Percentiles rank a stretch among this genome's conserved stretches.
phyloP scores from a whole-genome alignment of 768 basidiomycete genomes.

The Lactifluus subvellereus region DNA sequence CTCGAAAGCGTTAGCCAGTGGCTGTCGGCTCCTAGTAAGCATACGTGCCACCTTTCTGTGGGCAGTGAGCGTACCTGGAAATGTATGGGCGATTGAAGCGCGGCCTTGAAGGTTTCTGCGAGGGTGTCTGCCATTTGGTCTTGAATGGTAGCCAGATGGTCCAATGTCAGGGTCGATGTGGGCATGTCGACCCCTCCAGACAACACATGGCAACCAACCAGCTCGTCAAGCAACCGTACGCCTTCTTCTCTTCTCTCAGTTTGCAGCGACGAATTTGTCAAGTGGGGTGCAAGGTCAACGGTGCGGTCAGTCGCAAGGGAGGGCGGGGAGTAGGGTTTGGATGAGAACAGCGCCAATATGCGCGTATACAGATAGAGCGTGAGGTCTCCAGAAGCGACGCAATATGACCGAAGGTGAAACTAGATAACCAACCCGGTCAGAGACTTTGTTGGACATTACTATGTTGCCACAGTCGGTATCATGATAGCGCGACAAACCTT shows the following conservation, averaged over 20 bases:
- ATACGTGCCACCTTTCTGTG: not conserved
- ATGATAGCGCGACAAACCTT: constrained; percentile 43
- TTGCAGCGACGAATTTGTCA: constrained; percentile 93
- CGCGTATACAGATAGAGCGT: constrained; percentile 76
- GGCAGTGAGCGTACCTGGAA: constrained; percentile 58
- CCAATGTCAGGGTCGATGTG: constrained; percentile 27
- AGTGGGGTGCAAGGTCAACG: constrained; percentile 62
- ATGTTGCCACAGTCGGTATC: not conserved
- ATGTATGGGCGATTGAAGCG: constrained; percentile 70
- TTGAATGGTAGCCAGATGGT: constrained; percentile 48
- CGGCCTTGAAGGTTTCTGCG: constrained; percentile 81
- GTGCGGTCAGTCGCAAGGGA: constrained; percentile 23
- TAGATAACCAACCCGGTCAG: constrained; percentile 30
- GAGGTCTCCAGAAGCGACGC: constrained; percentile 68
- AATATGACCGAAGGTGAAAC: constrained; percentile 95
- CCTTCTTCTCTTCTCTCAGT: constrained; percentile 55
- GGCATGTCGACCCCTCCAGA: constrained; percentile 23
- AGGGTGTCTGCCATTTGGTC: constrained; percentile 59
- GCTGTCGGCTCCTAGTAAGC: constrained; percentile 37
- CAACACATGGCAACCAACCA: constrained; percentile 58
- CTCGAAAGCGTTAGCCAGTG: constrained; percentile 89
- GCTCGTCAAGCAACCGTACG: constrained; percentile 76
- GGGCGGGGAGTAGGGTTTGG: constrained; percentile 58
- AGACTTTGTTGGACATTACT: not conserved
- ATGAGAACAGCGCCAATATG: constrained; percentile 84